Base-by-base conservation (phyloP, 2,329 filamentous ascomycete genomes). In the Lachnellula subtilissima region DNA sequence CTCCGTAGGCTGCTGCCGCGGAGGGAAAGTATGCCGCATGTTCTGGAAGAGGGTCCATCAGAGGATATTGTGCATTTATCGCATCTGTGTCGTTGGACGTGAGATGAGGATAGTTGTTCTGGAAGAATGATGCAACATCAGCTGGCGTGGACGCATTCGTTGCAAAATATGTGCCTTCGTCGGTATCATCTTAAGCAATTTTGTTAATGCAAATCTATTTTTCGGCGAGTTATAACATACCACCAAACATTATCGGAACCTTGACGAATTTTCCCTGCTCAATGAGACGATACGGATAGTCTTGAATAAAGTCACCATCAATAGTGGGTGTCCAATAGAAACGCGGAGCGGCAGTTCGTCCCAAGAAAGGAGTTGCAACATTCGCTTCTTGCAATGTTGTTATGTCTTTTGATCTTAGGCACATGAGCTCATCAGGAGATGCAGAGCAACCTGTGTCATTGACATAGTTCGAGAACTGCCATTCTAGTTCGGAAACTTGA, bases 141-240 rank as follows among this genome's bases (percentile, higher is more conserved):
- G 64, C 59, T 11, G 69, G 68, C n/a, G 62, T 63, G 15, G 72
- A 60, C 4, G 66, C 69, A n/a, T 72, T 70, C 2, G 69, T 65
- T 5, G 71, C 73, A 66, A 87, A 87, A 4, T 76, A 69, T 0
- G 84, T 85, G 32, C 85, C 86, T 68, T 85, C 85, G 53, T 78
- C 70, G 4, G 74, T 75, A n/a, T 73, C 70, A 58, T 75, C 74
- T 65, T 43, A 36, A 25, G 7, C 32, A 15, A 8, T 17, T 17
- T 17, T n/a, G 11, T 28, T 40, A n/a, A 4, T 12, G 25, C 39
- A 32, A 12, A 15, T 17, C 8, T 15, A 19, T 5, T 5, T 28
- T n/a, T 25, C 17, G 3, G 28, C 28, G 28, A 52, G 19, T n/a
- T 5, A 15, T 11, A 14, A 54, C 64, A 28, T 43, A 67, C 64